These are phyloP conservation scores for Chaetomiaceae sp. DNA, from an alignment of 2,329 filamentous ascomycete genomes.

Conservation along the genomic window DNA sequence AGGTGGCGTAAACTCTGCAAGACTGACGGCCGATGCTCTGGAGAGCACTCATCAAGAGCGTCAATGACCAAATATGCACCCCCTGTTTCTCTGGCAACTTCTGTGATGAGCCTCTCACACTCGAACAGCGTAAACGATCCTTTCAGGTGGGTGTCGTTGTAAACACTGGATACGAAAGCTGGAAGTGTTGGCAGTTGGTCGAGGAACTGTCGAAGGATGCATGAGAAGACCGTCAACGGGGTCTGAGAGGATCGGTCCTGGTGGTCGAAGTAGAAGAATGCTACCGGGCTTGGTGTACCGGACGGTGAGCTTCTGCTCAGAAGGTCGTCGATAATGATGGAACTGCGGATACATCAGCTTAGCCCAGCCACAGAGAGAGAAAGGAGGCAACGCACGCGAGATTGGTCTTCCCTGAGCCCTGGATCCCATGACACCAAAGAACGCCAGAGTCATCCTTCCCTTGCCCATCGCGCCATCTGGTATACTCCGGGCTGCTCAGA, in stretches of 20 bases:
- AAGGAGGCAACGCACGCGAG: constrained; percentile 19
- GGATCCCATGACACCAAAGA: constrained; percentile 26
- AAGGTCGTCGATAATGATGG: not conserved
- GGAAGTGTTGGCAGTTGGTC: constrained; percentile 18
- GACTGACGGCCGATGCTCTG: not conserved
- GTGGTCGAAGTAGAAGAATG: constrained; percentile 31
- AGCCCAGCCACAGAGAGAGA: no score
- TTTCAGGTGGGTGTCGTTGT: constrained; percentile 23
- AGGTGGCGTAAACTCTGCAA: constrained; percentile 10
- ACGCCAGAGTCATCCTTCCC: not conserved
- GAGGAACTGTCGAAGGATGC: constrained; percentile 28
- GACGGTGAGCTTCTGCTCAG: not conserved
- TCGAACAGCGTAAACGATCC: not conserved
- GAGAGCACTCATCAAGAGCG: no score
- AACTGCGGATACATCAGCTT: not conserved
- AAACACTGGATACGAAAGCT: constrained; percentile 24
- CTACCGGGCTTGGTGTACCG: constrained; percentile 14
- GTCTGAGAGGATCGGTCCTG: constrained; percentile 27
- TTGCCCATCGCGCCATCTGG: not conserved
- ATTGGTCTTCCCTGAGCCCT: constrained; percentile 26
- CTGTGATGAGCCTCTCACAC: not conserved
- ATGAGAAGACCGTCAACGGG: constrained; percentile 22
- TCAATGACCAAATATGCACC: no score
- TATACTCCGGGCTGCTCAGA: not conserved
- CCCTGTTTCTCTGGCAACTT: not conserved